phyloP scores from a whole-genome alignment of 169 alveolate species.

The Besnoitia besnoiti region DNA sequence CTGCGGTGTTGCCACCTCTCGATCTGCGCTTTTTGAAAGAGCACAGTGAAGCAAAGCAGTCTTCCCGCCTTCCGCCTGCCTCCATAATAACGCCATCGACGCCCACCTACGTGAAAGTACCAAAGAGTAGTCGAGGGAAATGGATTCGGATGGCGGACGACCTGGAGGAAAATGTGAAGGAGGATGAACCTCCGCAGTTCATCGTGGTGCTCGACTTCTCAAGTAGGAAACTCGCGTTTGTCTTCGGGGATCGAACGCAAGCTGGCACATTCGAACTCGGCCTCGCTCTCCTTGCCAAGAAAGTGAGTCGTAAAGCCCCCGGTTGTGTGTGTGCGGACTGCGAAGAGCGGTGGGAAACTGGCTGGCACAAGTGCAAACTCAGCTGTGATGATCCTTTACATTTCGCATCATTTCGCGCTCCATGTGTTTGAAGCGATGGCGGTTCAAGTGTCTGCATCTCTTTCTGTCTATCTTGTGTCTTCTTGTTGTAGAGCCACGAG shows the following conservation, averaged over 20 bases:
- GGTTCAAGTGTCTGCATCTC: no score
- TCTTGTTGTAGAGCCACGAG: constrained; percentile 5
- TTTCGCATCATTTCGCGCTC: no score
- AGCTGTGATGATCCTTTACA: no score
- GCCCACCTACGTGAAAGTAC: background rate
- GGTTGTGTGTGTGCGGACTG: no score
- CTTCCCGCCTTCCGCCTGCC: background rate
- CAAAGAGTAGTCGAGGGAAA: background rate
- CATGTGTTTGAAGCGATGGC: no score
- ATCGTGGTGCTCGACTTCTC: constrained; percentile 22
- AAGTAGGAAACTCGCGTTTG: background rate
- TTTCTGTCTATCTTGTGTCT: background rate
- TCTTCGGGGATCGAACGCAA: constrained; percentile 26
- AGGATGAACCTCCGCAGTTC: constrained; percentile 25
- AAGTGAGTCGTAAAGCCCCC: no score
- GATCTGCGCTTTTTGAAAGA: background rate
- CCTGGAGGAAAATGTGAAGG: background rate
- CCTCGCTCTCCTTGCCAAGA: constrained; percentile 33
- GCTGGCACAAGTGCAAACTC: no score
- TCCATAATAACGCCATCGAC: background rate
- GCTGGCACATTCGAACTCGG: constrained; percentile 39
- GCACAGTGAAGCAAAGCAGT: background rate
- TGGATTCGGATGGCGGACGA: background rate
- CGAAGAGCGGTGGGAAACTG: no score
- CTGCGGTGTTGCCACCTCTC: background rate